Conservation (phyloP, 2,329 filamentous ascomycete species). For the Fusarium algeriense region DNA sequence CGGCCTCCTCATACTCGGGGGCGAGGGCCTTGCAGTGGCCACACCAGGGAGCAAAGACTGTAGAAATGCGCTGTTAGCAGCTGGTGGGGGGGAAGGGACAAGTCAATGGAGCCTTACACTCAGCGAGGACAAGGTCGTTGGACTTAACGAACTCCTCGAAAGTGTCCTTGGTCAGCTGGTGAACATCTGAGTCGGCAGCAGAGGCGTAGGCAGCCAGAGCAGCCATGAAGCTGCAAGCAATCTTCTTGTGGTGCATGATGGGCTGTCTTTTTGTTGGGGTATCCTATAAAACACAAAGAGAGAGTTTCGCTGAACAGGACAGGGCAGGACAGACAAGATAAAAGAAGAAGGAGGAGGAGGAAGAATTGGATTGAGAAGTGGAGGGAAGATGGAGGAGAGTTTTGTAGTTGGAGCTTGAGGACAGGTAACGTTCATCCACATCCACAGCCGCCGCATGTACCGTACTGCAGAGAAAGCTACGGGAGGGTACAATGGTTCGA, state of each 20-base stretch:
- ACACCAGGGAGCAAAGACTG: conserved; percentile 96
- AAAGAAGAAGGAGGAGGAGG: conserved; percentile 21
- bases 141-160: conserved; percentile 88
- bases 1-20: conserved; percentile 89
- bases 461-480: conserved; percentile 6
- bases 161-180: conserved; percentile 84
- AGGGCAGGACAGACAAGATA: conserved; percentile 29
- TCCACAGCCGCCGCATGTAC: conserved; percentile 3
- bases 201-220: conserved; percentile 69
- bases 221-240: conserved; percentile 67
- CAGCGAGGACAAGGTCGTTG: conserved; percentile 90
- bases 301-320: conserved; percentile 38
- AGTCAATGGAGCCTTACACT: conserved; percentile 75
- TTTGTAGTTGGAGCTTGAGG: conserved; percentile 52
- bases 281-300: conserved; percentile 44
- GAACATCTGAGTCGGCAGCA: conserved; percentile 81
- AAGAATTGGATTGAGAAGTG: conserved; percentile 36
- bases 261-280: conserved; percentile 38
- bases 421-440: conserved; percentile 36
- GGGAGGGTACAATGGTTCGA: conserved; percentile 18
- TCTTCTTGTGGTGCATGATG: conserved; percentile 63
- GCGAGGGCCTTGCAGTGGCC: conserved; percentile 99
- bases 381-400: conserved; percentile 48
- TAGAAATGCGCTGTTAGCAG: conserved; percentile 52
- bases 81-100: not conserved